Evolutionary conservation across 2,329 filamentous ascomycete genomes (phyloP).

Genomic region (Juglanconis sp.): DNA sequence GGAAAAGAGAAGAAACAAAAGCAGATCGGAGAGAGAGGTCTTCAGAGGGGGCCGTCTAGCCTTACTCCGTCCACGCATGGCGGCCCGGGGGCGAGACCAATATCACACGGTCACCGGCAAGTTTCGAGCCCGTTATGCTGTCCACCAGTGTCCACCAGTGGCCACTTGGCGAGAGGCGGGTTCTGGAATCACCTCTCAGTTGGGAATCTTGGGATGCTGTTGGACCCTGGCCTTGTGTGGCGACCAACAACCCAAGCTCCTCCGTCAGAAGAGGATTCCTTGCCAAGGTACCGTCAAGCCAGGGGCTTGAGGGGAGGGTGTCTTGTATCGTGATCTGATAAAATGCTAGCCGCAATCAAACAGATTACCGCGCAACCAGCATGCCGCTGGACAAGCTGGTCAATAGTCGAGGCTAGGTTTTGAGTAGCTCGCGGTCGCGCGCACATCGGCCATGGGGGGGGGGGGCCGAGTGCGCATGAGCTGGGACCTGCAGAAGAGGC

Average conservation of each 20-base stretch:
- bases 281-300: no score
- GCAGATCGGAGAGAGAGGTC: neutral
- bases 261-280: neutral
- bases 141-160: neutral
- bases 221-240: neutral
- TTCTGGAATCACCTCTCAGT: neutral
- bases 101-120: neutral
- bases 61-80: constrained; percentile 9
- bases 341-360: neutral
- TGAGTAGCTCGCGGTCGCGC: no score
- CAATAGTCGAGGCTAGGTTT: no score
- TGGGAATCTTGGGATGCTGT: neutral
- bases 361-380: neutral
- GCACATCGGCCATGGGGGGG: no score
- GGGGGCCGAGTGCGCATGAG: no score
- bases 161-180: neutral
- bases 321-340: neutral
- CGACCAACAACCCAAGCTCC: neutral
- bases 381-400: neutral
- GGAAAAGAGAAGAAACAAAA: neutral
- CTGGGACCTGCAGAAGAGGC: no score
- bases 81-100: constrained; percentile 10
- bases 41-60: constrained; percentile 10
- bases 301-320: neutral
- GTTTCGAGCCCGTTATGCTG: neutral